phyloP scores from a whole-genome alignment of 148 eudicot genomes.

The Salicornia ramosissima region DNA sequence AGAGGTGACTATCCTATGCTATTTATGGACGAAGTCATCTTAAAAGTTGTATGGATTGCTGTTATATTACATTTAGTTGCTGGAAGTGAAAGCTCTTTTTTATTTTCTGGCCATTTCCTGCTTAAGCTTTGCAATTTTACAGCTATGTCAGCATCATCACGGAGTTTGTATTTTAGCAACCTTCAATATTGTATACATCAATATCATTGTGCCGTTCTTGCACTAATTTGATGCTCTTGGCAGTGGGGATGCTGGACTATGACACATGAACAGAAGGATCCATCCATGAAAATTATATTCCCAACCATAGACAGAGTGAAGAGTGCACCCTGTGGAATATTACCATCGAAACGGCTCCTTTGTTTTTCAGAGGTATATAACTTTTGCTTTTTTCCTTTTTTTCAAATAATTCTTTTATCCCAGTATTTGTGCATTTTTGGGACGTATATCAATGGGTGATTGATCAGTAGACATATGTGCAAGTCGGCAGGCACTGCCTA shows the following conservation, averaged over 20 bases:
- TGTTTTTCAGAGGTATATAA: constrained; percentile 76
- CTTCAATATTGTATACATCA: background rate
- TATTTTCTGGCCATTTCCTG: background rate
- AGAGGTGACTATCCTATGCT: constrained; percentile 41
- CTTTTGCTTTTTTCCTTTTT: background rate
- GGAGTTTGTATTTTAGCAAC: background rate
- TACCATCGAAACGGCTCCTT: constrained; percentile 54
- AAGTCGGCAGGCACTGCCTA: background rate
- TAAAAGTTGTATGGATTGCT: background rate
- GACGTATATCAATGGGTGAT: background rate
- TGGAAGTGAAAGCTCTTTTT: constrained; percentile 3
- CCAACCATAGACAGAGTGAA: constrained; percentile 86
- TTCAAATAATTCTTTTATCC: too few species aligned
- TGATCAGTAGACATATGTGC: background rate
- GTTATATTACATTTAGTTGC: background rate
- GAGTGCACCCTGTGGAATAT: constrained; percentile 61
- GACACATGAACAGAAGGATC: constrained; percentile 63
- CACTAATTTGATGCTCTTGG: constrained; percentile 21
- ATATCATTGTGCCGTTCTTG: constrained; percentile 3
- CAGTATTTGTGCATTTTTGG: background rate
- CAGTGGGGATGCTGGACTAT: constrained; percentile 96
- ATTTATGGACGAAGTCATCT: background rate
- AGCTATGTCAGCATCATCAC: background rate
- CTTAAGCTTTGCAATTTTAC: background rate
- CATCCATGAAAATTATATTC: constrained; percentile 66